A percentile compares a stretch with the other conserved stretches of the same genome.
phyloP scores from a whole-genome alignment of 768 basidiomycete genomes.

The Neoboletus subvelutipes region DNA sequence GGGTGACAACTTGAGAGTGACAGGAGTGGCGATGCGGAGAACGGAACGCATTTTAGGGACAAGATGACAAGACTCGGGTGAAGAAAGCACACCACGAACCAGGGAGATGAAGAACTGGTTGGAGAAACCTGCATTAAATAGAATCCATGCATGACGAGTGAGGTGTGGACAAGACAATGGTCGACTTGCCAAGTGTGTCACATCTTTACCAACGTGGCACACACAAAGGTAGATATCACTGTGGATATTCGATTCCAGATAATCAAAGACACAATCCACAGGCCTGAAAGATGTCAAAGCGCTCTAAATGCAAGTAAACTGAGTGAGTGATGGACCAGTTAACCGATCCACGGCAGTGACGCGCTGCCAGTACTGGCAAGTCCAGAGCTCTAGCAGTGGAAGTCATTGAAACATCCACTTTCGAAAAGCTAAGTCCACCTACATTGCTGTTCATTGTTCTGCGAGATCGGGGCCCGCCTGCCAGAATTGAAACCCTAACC shows the following conservation, averaged over 20 bases:
- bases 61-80: not conserved
- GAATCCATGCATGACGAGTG: not conserved
- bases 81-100: not conserved
- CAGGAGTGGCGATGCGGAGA: too few relatives aligned
- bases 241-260: constrained; percentile 5
- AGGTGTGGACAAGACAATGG: constrained; percentile 21
- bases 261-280: not conserved
- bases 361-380: not conserved
- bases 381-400: not conserved
- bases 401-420: not conserved
- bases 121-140: constrained; percentile 18
- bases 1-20: constrained; percentile 6
- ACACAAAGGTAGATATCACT: constrained; percentile 6
- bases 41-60: constrained; percentile 13
- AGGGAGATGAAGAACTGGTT: not conserved
- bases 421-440: not conserved
- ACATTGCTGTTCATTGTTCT: not conserved
- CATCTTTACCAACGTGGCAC: constrained; percentile 2
- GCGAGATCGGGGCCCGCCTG: too few relatives aligned
- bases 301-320: not conserved
- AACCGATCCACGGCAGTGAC: too few relatives aligned
- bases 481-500: constrained; percentile 14
- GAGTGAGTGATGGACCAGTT: not conserved
- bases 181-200: not conserved
- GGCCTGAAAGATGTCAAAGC: not conserved